Evolutionary conservation across 2,329 filamentous ascomycete genomes (phyloP).

Genomic region (Volutella citrinella): DNA sequence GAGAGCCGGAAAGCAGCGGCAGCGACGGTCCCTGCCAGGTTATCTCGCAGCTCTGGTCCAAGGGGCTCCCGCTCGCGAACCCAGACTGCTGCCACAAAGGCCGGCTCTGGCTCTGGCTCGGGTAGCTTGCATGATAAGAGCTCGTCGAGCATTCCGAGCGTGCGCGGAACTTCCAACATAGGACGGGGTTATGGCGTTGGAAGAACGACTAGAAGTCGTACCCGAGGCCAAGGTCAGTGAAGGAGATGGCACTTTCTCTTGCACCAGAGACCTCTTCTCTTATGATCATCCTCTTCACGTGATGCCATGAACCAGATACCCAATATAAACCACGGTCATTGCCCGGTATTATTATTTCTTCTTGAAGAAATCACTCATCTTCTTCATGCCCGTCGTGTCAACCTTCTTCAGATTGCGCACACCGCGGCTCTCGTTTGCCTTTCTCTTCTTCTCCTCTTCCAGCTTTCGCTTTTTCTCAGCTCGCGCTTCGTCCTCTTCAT

Average conservation of each 20-base stretch:
- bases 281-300: conserved; percentile 6
- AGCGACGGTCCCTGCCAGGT: too few species aligned
- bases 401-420: conserved; percentile 85
- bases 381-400: conserved; percentile 91
- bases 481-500: conserved; percentile 62
- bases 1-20: conserved; percentile 31
- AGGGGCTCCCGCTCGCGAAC: conserved; percentile 30
- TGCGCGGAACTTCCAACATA: conserved; percentile 33
- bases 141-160: conserved; percentile 24
- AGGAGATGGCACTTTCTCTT: conserved; percentile 2
- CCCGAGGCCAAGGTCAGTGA: conserved; percentile 29
- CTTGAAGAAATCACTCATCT: conserved; percentile 90
- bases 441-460: conserved; percentile 86
- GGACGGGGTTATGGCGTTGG: conserved; percentile 31
- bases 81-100: conserved; percentile 23
- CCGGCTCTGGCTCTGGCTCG: conserved; percentile 16
- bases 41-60: conserved; percentile 23
- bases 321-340: conserved; percentile 18
- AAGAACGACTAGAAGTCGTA: conserved; percentile 27
- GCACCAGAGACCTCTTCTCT: conserved; percentile 1
- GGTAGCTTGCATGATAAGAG: too few species aligned
- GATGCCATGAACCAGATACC: conserved; percentile 28
- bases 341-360: conserved; percentile 54
- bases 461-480: conserved; percentile 80
- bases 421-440: conserved; percentile 69